phyloP scores from a whole-genome alignment of 1,284 basidiomycete species.

The Malassezia sympodialis region DNA sequence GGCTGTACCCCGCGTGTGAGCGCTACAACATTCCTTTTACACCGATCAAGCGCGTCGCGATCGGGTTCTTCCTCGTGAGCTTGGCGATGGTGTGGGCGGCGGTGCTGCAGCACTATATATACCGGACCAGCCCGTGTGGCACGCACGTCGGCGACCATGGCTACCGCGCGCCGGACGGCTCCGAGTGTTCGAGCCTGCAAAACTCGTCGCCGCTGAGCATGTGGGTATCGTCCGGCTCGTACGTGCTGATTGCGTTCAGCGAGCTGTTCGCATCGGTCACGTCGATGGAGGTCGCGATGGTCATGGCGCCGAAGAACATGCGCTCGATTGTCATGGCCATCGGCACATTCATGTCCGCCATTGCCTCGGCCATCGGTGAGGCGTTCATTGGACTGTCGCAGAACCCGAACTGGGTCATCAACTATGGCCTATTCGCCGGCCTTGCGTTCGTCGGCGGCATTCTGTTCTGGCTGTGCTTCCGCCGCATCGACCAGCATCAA shows the following conservation, averaged over 20 bases:
- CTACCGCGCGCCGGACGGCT: constrained; percentile 20
- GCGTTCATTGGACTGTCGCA: constrained; percentile 54
- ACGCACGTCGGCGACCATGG: constrained; percentile 48
- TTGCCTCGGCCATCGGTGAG: constrained; percentile 53
- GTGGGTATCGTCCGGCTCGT: constrained; percentile 51
- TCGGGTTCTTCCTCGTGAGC: constrained; percentile 56
- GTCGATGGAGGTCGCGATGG: constrained; percentile 69
- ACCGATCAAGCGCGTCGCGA: constrained; percentile 56
- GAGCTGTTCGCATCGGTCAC: constrained; percentile 76
- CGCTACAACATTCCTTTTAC: constrained; percentile 59
- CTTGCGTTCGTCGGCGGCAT: constrained; percentile 53
- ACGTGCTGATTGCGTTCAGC: constrained; percentile 51
- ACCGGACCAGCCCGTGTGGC: constrained; percentile 54
- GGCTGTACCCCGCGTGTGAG: constrained; percentile 65
- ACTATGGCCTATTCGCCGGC: constrained; percentile 53
- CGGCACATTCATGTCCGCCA: constrained; percentile 61
- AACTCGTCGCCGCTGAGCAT: constrained; percentile 35
- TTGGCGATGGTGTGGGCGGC: constrained; percentile 58
- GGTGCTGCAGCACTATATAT: constrained; percentile 56
- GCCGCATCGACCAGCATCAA: constrained; percentile 7
- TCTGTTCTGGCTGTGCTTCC: constrained; percentile 55
- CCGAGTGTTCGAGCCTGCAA: constrained; percentile 10
- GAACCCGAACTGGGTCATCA: constrained; percentile 55
- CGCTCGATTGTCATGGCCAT: constrained; percentile 48
- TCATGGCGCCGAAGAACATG: constrained; percentile 53